Base-by-base conservation (phyloP, 495 filamentous ascomycete genomes). In the Cercophora scortea region DNA sequence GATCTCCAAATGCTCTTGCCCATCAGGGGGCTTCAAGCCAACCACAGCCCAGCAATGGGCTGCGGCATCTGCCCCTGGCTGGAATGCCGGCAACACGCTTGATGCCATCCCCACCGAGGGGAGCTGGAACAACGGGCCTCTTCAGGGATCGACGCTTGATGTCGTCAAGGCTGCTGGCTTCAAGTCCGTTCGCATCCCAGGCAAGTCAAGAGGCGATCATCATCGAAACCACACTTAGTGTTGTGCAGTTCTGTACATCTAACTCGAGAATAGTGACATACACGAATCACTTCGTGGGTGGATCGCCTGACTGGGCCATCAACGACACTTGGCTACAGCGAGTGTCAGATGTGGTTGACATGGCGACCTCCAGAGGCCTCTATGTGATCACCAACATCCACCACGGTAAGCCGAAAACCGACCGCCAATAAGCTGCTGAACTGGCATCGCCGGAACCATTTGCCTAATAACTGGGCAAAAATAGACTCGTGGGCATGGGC, bases 61-160 rank as follows among this genome's bases (percentile, higher is more conserved):
- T 17, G 84, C 86, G 55, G 88, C 87, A 42, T 80, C 88, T 1
- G 87, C 86, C 44, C 83, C 74, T 2, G 79, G 74, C 19, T 79
- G 78, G 45, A 79, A 73, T 44, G 76, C 80, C 0, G 85, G 80
- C 13, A 85, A 85, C 44, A 83, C 80, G 0, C 71, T 84, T 34
- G 82, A 84, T 60, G 79, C 79, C 5, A 62, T 73, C 13, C 75
- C 79, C 5, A 65, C 71, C 45, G 82, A 86, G 55, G 80, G 78
- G 2, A 75, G 71, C 4, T 86, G 82, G 81, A 78, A 78, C 45
- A 84, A 82, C 51, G 62, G 73, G 1, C 68, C 71, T 3, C 75
- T 82, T 15, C 55, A 73, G 17, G 66, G 63, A 5, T 62, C 65
- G 2, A 79, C 78, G 0, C 78, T 86, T 19, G 66, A 75, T 33